Conservation (phyloP, 2,329 filamentous ascomycete species). For the Periconia sp. region DNA sequence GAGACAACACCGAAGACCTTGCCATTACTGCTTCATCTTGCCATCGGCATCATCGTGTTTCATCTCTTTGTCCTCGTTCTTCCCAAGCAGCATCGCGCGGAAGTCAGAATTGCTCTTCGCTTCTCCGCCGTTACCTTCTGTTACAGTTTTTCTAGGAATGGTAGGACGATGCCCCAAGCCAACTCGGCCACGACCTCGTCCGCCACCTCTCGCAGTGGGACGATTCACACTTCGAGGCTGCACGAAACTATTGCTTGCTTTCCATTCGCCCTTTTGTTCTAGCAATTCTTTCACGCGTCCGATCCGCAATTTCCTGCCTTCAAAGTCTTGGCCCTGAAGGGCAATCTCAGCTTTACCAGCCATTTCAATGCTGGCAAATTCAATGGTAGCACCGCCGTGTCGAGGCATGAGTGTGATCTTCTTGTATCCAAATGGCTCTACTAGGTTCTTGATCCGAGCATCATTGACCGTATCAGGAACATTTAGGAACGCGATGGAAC, state of each 20-base stretch:
- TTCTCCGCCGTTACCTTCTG: conserved; percentile 19
- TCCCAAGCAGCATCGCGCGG: conserved; percentile 58
- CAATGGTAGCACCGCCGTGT: conserved; percentile 84
- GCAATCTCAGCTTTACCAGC: conserved; percentile 72
- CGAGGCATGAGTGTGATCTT: conserved; percentile 82
- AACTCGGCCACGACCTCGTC: conserved; percentile 26
- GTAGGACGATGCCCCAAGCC: conserved; percentile 38
- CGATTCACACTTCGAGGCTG: conserved; percentile 34
- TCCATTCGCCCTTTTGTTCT: conserved; percentile 45
- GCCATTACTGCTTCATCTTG: conserved; percentile 3
- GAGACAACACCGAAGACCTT: background rate
- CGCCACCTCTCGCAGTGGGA: conserved; percentile 28
- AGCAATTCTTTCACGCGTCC: conserved; percentile 59
- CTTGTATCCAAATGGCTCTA: conserved; percentile 74
- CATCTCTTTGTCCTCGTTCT: conserved; percentile 32
- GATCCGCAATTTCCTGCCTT: conserved; percentile 48
- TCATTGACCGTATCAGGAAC: conserved; percentile 93
- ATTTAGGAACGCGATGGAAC: conserved; percentile 82
- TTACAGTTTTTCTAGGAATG: conserved; percentile 19
- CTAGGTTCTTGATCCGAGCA: conserved; percentile 75
- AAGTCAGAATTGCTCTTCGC: conserved; percentile 65
- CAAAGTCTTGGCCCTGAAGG: conserved; percentile 47
- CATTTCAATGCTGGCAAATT: conserved; percentile 73
- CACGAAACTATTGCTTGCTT: conserved; percentile 43
- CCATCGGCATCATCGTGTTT: conserved; percentile 19